Percentiles rank a stretch among this genome's conserved stretches.
These are phyloP conservation scores for Neofusicoccum kwambonambiense DNA, from an alignment of 2,329 filamentous ascomycete genomes.

Conservation along the genomic window DNA sequence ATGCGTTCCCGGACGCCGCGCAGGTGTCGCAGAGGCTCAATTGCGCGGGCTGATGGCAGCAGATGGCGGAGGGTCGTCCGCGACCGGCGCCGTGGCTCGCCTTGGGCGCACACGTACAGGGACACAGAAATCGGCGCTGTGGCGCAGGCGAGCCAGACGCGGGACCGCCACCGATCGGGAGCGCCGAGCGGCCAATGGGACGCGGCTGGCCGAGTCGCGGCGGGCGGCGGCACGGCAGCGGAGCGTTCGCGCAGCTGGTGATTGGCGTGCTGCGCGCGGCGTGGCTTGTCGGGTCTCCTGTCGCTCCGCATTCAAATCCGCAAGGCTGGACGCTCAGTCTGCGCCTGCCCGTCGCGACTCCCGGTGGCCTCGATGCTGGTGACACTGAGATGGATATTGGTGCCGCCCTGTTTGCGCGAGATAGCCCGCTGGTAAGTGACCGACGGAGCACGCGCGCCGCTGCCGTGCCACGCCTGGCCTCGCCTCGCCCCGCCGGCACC, in stretches of 20 bases:
- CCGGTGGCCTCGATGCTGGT: not conserved
- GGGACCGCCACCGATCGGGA: not conserved
- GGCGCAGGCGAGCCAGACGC: not conserved
- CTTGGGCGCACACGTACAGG: no score
- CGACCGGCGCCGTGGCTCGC: not conserved
- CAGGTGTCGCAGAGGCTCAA: no score
- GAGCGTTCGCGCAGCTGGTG: not conserved
- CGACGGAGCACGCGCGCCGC: no score
- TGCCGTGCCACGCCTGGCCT: no score
- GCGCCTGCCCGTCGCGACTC: not conserved
- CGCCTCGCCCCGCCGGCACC: no score
- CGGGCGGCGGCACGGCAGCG: no score
- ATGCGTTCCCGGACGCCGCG: no score
- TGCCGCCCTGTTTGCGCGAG: not conserved
- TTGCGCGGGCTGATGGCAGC: not conserved
- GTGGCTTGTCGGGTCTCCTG: slow-evolving; percentile 1
- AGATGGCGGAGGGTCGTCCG: not conserved
- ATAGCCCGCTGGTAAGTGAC: not conserved
- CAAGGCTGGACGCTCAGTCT: not conserved
- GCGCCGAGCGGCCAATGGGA: not conserved
- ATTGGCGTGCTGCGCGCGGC: not conserved
- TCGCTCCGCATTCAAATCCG: not conserved
- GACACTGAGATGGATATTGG: not conserved
- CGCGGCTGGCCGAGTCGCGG: not conserved
- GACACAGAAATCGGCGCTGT: not conserved